Evolutionary conservation across 768 basidiomycete species (phyloP), one percentile per base, ranked within the genome.

Genomic region (Strobilomyces confusus): DNA sequence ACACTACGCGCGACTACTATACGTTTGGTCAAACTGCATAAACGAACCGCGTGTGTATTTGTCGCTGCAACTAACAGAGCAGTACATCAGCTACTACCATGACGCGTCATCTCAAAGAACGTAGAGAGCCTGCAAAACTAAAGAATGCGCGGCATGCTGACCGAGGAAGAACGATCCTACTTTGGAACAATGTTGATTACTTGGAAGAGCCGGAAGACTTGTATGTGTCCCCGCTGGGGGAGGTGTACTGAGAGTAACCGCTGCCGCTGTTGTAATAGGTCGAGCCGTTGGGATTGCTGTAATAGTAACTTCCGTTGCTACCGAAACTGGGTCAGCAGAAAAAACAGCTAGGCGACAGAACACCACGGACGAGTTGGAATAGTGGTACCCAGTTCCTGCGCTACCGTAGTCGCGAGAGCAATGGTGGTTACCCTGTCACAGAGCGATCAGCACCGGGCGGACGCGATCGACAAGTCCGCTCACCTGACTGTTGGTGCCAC

Each of bases 231-330:
- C 74, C 75, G 25, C 59, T 66, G 4, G 81, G 76, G 2, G 80
- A 65, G 2, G 81, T 84, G 67, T 85, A 83, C 49, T 73, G 66
- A 19, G 77, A 64, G 56, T 70, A 62, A 0, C 83, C 83, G 14
- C 14, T 52, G 0, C 80, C 81, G 36, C 41, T 74, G 68, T 83
- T 76, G 62, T 84, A 78, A 63, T 86, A 86, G 5, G 74, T 83
- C 1, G 81, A 83, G 0, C 80, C 78, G 44, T 86, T 73, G 43
- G 80, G 66, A 72, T 86, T 86, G 45, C 60, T 63, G 66, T 86
- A 86, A 62, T 85, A 84, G 69, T 86, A 86, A 52, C 78, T 78
- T 3, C 81, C 83, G 49, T 85, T 54, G 5, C 77, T 78, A 52
- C 44, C 25, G 46, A 48, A 59, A 42, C 44, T 42, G 4, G 11